phyloP scores from a whole-genome alignment of 768 basidiomycete species.

The Mycena galericulata region DNA sequence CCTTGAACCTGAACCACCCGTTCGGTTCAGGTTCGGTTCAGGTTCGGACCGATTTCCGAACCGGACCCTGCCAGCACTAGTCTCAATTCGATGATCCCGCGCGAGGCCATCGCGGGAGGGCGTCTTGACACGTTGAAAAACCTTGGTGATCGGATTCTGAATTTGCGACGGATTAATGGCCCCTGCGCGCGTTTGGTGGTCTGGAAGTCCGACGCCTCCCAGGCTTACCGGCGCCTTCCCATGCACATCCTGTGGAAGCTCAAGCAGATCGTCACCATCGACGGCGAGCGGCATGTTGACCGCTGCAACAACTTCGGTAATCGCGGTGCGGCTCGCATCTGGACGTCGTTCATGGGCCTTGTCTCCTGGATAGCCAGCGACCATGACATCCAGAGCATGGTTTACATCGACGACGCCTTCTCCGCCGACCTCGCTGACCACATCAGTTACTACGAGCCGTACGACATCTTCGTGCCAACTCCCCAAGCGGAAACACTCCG shows the following conservation, averaged over 20 bases:
- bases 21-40: too few relatives aligned
- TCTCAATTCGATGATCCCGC: conserved; percentile 51
- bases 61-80: too few relatives aligned
- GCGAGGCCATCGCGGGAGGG: conserved; percentile 36
- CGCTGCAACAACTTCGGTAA: conserved; percentile 34
- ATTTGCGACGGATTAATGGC: conserved; percentile 23
- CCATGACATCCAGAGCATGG: conserved; percentile 32
- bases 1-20: too few relatives aligned
- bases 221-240: conserved; percentile 43
- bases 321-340: conserved; percentile 26
- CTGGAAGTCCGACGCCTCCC: conserved; percentile 53
- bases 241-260: conserved; percentile 47
- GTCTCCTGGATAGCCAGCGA: conserved; percentile 49
- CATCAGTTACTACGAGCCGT: conserved; percentile 42
- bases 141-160: conserved; percentile 40
- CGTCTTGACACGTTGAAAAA: conserved; percentile 50
- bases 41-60: too few relatives aligned
- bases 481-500: conserved; percentile 49
- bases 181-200: conserved; percentile 35
- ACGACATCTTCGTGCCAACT: conserved; percentile 41
- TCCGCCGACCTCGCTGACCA: conserved; percentile 37
- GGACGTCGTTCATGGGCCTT: conserved; percentile 37
- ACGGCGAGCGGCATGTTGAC: conserved; percentile 25
- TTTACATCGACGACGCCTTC: conserved; percentile 50
- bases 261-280: conserved; percentile 41